Evolutionary conservation across 108 stramenopile genomes (phyloP).

Genomic region (Fistulifera solaris): DNA sequence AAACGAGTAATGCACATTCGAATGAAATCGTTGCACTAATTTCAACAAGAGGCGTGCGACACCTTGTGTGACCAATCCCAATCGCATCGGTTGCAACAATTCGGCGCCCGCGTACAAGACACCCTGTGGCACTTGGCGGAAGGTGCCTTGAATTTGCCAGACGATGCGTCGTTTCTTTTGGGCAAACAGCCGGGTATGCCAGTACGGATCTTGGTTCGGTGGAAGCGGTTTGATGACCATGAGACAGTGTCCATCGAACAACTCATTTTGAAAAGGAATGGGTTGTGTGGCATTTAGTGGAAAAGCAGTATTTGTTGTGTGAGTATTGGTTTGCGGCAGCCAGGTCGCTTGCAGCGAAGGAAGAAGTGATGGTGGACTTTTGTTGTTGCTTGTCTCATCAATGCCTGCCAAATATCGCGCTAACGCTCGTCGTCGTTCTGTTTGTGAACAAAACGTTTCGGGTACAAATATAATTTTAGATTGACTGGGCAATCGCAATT

Average conservation of each 20-base stretch:
- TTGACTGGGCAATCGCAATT: too few species aligned
- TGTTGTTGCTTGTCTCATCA: too few species aligned
- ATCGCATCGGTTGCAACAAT: conserved; percentile 57
- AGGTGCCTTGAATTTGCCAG: conserved; percentile 72
- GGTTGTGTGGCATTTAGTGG: conserved; percentile 25
- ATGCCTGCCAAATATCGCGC: too few species aligned
- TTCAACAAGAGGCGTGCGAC: conserved; percentile 23
- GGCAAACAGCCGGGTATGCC: conserved; percentile 40
- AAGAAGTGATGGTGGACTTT: too few species aligned
- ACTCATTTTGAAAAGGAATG: conserved; percentile 40
- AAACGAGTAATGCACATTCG: conserved; percentile 62
- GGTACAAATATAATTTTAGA: too few species aligned
- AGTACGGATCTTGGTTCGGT: conserved; percentile 41
- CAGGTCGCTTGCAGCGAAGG: too few species aligned
- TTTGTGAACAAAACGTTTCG: too few species aligned
- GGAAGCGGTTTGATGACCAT: conserved; percentile 31
- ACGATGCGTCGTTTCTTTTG: conserved; percentile 52
- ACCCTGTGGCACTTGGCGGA: conserved; percentile 59
- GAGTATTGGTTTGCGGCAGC: too few species aligned
- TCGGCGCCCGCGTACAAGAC: conserved; percentile 61
- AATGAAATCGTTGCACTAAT: conserved; percentile 17
- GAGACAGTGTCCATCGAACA: conserved; percentile 43
- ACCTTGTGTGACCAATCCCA: conserved; percentile 65
- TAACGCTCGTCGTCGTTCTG: too few species aligned
- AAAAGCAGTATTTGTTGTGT: conserved; percentile 1